Percentiles rank a stretch among this genome's conserved stretches.
Evolutionary conservation across 176 grass and related monocot species (phyloP).

Genomic region (Poa annua): DNA sequence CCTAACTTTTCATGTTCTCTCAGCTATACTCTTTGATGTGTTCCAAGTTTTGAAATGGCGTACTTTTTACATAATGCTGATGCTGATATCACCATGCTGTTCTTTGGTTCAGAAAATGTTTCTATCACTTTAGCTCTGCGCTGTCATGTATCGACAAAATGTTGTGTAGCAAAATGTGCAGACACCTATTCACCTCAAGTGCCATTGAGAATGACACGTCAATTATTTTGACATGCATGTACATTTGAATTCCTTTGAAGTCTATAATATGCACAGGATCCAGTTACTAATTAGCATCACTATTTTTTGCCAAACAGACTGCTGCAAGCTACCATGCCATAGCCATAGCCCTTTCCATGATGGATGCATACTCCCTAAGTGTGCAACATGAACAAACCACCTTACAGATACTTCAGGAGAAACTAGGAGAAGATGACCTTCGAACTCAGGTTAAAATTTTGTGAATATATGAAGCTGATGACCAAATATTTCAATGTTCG

Average conservation of each 20-base stretch:
- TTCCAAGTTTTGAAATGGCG: constrained; percentile 14
- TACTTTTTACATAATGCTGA: constrained; percentile 16
- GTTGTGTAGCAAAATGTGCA: not conserved
- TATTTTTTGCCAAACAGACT: constrained; percentile 67
- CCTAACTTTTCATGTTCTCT: not conserved
- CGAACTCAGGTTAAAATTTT: constrained; percentile 82
- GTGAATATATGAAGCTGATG: constrained; percentile 13
- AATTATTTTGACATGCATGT: constrained; percentile 24
- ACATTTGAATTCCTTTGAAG: constrained; percentile 29
- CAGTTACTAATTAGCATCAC: constrained; percentile 36
- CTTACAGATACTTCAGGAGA: constrained; percentile 91
- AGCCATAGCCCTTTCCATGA: constrained; percentile 99
- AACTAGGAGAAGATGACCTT: constrained; percentile 96
- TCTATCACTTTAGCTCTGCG: not conserved
- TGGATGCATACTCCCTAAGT: constrained; percentile 92
- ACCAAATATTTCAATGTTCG: constrained; percentile 26
- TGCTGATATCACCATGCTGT: not conserved
- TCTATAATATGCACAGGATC: constrained; percentile 14
- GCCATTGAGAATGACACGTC: not conserved
- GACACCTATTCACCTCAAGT: not conserved
- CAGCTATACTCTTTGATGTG: not conserved
- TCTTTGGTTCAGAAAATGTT: constrained; percentile 24
- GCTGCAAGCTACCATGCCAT: constrained; percentile 99
- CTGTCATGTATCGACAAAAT: constrained; percentile 3
- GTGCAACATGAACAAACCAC: constrained; percentile 99